phyloP scores from a whole-genome alignment of 2,329 filamentous ascomycete species.

The Rhinocladiella similis region DNA sequence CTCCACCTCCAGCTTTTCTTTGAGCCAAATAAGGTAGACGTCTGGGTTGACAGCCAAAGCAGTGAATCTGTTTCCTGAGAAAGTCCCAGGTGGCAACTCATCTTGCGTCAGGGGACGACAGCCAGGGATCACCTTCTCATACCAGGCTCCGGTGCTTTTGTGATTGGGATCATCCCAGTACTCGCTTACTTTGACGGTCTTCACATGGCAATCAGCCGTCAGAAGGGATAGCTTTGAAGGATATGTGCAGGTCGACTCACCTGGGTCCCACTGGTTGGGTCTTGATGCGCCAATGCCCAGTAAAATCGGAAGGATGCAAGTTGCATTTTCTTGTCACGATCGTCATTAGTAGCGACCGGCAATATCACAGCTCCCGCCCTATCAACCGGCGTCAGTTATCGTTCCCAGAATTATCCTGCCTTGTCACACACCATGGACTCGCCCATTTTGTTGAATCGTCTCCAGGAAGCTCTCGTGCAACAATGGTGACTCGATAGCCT shows the following conservation, averaged over 20 bases:
- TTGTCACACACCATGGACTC: constrained; percentile 26
- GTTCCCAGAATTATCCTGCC: not conserved
- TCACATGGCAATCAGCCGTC: too few relatives aligned
- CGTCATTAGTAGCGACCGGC: not conserved
- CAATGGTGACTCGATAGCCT: constrained; percentile 25
- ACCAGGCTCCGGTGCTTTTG: constrained; percentile 27
- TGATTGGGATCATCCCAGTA: not conserved
- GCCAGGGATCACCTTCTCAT: constrained; percentile 23
- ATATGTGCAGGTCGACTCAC: not conserved
- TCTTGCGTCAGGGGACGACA: not conserved
- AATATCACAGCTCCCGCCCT: constrained; percentile 1
- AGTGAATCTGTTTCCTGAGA: constrained; percentile 17
- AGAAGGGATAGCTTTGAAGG: not conserved
- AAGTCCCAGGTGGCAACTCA: constrained; percentile 1
- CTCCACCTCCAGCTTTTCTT: constrained; percentile 23
- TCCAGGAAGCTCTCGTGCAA: constrained; percentile 28
- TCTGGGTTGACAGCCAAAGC: constrained; percentile 17
- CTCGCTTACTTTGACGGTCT: too few relatives aligned
- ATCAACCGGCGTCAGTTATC: not conserved
- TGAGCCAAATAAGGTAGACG: constrained; percentile 11
- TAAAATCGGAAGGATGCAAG: constrained; percentile 26
- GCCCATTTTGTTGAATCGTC: constrained; percentile 26
- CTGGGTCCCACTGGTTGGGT: constrained; percentile 23
- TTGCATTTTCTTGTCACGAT: not conserved
- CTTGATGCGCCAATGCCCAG: constrained; percentile 29